A percentile compares a stretch with the other conserved stretches of the same genome.
These are phyloP conservation scores for Microdochium paspali DNA, from an alignment of 2,329 filamentous ascomycete species.

Conservation along the genomic window DNA sequence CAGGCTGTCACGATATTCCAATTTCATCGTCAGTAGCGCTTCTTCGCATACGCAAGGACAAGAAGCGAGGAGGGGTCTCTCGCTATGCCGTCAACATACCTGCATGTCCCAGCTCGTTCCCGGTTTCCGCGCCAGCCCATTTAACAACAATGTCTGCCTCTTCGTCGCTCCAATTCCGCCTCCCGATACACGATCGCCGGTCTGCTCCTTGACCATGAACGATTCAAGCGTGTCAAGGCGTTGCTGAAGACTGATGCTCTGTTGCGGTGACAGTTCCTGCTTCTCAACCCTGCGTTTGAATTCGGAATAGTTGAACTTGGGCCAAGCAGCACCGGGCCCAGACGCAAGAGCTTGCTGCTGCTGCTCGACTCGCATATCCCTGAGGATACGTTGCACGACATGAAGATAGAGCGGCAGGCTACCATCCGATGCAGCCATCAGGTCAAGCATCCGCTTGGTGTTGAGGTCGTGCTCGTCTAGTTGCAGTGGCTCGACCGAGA, in stretches of 20 bases:
- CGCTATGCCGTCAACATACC: too few relatives aligned
- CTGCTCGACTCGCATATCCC: slow-evolving; percentile 41
- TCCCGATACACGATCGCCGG: too few relatives aligned
- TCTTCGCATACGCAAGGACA: too few relatives aligned
- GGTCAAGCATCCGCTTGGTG: slow-evolving; percentile 45
- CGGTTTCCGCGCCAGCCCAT: too few relatives aligned
- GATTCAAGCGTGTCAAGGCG: slow-evolving; percentile 54
- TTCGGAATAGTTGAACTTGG: slow-evolving; percentile 38
- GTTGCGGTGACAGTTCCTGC: slow-evolving; percentile 32
- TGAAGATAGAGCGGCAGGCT: slow-evolving; percentile 48
- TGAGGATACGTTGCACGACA: slow-evolving; percentile 43
- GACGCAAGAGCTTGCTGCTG: slow-evolving; percentile 14
- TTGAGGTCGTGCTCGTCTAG: slow-evolving; percentile 44
- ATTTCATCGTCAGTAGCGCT: not conserved
- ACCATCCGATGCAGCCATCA: slow-evolving; percentile 44
- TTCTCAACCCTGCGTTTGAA: slow-evolving; percentile 30
- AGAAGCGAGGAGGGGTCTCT: too few relatives aligned
- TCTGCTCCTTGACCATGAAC: slow-evolving; percentile 37
- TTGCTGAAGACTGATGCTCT: slow-evolving; percentile 45
- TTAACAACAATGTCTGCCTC: too few relatives aligned
- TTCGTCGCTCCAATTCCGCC: too few relatives aligned
- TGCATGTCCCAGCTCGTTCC: slow-evolving; percentile 19
- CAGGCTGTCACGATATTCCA: slow-evolving; percentile 23
- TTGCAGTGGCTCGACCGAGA: slow-evolving; percentile 38
- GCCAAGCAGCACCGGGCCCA: slow-evolving; percentile 4